Base-by-base conservation (phyloP, 2,329 filamentous ascomycete genomes). In the Apiospora phragmitis region DNA sequence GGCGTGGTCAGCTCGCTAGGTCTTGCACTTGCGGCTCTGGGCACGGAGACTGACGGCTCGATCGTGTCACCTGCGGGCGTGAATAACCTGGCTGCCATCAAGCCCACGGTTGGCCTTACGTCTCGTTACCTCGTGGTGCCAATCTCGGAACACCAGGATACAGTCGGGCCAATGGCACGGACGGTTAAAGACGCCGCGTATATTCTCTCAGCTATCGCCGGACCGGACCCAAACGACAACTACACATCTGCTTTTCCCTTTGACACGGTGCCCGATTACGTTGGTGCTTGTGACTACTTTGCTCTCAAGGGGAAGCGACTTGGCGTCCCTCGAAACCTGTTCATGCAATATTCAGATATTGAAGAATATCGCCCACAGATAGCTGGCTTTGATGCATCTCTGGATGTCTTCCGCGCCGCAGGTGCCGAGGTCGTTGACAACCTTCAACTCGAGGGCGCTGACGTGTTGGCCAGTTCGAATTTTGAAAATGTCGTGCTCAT, bases 41-140 rank as follows among this genome's bases (percentile, higher is more conserved):
- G 90, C 1, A 89, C 89, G 0, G 91, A 91, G 77, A 92, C 91
- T 0, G 84, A 84, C 71, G 90, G 90, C 3, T 91, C 88, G 18
- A 91, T 93, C 67, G 74, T 92, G 1, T 85, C 82, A 5, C 91
- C 91, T 0, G 77, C 82, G 1, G 73, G 79, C 35, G 70, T 74
- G 1, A 91, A 88, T 78, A 90, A 91, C 69, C 73, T 92, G 1
- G 90, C 92, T 0, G 91, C 89, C 1, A 90, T 93, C 77, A 91
- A 91, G 76, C 89, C 91, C 1, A 91, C 90, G 0, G 88, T 92
- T 1, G 91, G 91, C 0, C 81, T 93, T 4, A 92, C 88, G 0
- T 90, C 88, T 1, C 82, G 89, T 18, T 81, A 86, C 71, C 82
- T 91, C 5, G 91, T 93, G 1, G 87, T 94, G 14, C 92, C 92